These are phyloP conservation scores for Cladophialophora carrionii DNA, from an alignment of 2,329 filamentous ascomycete genomes.

Conservation along the genomic window DNA sequence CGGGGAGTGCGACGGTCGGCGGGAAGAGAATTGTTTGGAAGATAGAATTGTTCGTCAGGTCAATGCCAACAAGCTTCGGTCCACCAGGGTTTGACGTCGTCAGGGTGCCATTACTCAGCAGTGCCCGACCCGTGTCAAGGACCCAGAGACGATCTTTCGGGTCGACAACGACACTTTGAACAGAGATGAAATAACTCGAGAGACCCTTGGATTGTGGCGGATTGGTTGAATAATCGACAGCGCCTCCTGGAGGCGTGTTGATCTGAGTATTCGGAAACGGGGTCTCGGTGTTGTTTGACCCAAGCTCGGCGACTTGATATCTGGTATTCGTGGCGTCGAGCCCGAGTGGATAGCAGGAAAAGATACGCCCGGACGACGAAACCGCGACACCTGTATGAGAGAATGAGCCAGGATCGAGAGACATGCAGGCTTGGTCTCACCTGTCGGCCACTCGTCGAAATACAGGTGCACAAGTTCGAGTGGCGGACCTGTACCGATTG, in stretches of 20 bases:
- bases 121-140: slow-evolving; percentile 56
- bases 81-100: slow-evolving; percentile 53
- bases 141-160: slow-evolving; percentile 57
- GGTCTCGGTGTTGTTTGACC: slow-evolving; percentile 49
- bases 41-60: slow-evolving; percentile 52
- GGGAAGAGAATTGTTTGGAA: slow-evolving; percentile 58
- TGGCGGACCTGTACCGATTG: slow-evolving; percentile 47
- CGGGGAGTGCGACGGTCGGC: slow-evolving; percentile 50
- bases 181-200: slow-evolving; percentile 55
- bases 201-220: slow-evolving; percentile 53
- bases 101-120: slow-evolving; percentile 50
- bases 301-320: slow-evolving; percentile 56
- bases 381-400: slow-evolving; percentile 53
- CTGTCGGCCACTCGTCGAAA: slow-evolving; percentile 55
- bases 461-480: slow-evolving; percentile 57
- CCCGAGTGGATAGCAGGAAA: slow-evolving; percentile 57
- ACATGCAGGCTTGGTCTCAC: slow-evolving; percentile 33
- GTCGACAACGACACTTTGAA: slow-evolving; percentile 59
- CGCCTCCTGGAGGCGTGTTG: slow-evolving; percentile 55
- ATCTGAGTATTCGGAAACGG: slow-evolving; percentile 51
- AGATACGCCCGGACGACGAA: slow-evolving; percentile 55
- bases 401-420: not conserved
- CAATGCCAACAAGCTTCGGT: slow-evolving; percentile 56
- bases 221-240: slow-evolving; percentile 56
- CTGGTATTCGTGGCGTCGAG: slow-evolving; percentile 55